A percentile compares a stretch with the other conserved stretches of the same genome.
Conservation (phyloP, 2,329 filamentous ascomycete genomes). For the Colletotrichum destructivum region DNA sequence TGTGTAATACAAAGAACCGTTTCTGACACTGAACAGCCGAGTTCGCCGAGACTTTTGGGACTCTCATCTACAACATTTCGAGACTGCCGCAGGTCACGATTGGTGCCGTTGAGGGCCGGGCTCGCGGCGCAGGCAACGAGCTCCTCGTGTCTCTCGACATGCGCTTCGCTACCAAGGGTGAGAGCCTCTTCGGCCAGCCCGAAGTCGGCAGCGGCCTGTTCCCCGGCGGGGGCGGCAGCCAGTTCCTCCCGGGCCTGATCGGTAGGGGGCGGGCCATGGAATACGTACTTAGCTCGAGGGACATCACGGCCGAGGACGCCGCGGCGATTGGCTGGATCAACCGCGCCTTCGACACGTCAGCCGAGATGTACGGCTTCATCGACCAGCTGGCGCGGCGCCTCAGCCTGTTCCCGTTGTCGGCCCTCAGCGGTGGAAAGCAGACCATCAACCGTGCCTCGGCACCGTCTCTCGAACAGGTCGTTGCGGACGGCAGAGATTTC, state of each 20-base stretch:
- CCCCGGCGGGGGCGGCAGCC: neutral
- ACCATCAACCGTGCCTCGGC: slow-evolving; percentile 5
- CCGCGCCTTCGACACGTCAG: neutral
- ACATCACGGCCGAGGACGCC: slow-evolving; percentile 1
- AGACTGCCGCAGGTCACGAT: neutral
- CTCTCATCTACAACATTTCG: neutral
- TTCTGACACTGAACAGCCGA: neutral
- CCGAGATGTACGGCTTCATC: neutral
- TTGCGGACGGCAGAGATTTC: neutral
- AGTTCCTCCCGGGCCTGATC: neutral
- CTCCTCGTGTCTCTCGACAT: slow-evolving; percentile 5
- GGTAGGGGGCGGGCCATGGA: slow-evolving; percentile 10
- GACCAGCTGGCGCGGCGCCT: neutral
- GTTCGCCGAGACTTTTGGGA: neutral
- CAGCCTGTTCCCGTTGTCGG: neutral
- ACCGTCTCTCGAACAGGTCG: neutral
- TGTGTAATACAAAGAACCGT: too few species aligned
- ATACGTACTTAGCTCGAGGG: neutral
- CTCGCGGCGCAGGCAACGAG: slow-evolving; percentile 5
- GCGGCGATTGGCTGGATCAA: slow-evolving; percentile 4
- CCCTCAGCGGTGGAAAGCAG: neutral
- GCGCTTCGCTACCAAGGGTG: slow-evolving; percentile 10
- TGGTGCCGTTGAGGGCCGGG: neutral
- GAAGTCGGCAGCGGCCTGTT: neutral
- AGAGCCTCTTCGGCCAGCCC: neutral